Percentiles rank a stretch among this genome's conserved stretches.
Conservation (phyloP, 345 rosid species). For the Citrus hindsii region DNA sequence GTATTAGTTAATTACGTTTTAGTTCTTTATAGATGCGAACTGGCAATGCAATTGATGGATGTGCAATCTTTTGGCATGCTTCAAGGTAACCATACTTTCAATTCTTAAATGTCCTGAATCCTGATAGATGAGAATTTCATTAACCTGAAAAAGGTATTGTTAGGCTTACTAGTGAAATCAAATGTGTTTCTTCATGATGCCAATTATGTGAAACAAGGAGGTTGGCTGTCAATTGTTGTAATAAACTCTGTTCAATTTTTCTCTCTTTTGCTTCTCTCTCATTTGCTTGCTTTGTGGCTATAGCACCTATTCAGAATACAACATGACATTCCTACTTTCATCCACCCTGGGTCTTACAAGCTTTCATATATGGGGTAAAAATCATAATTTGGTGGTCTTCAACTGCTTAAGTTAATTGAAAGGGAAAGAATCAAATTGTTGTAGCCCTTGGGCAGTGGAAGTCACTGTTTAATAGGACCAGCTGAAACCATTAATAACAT, state of each 20-base stretch:
- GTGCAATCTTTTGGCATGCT: conserved; percentile 94
- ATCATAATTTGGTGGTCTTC: not conserved
- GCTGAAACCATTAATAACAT: not conserved
- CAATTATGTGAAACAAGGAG: not conserved
- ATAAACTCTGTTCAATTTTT: not conserved
- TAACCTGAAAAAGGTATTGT: not conserved
- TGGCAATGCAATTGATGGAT: conserved; percentile 88
- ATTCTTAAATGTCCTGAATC: conserved; percentile 9
- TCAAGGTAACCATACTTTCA: conserved; percentile 47
- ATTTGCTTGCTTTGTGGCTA: not conserved
- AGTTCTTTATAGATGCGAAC: conserved; percentile 80
- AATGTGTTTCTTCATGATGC: not conserved
- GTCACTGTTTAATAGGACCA: not conserved
- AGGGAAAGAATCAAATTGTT: not conserved
- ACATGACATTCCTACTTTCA: not conserved
- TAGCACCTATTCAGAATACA: not conserved
- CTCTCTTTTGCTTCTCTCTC: not conserved
- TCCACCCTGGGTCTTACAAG: not conserved
- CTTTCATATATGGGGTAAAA: not conserved
- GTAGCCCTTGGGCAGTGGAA: not conserved
- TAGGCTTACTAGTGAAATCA: not conserved
- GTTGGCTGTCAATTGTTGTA: not conserved
- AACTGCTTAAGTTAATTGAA: not conserved
- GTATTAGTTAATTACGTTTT: not conserved
- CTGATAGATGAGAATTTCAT: conserved; percentile 11